Percentiles rank a stretch among this genome's conserved stretches.
phyloP scores from a whole-genome alignment of 805 yeast species.

The Metschnikowia orientalis region DNA sequence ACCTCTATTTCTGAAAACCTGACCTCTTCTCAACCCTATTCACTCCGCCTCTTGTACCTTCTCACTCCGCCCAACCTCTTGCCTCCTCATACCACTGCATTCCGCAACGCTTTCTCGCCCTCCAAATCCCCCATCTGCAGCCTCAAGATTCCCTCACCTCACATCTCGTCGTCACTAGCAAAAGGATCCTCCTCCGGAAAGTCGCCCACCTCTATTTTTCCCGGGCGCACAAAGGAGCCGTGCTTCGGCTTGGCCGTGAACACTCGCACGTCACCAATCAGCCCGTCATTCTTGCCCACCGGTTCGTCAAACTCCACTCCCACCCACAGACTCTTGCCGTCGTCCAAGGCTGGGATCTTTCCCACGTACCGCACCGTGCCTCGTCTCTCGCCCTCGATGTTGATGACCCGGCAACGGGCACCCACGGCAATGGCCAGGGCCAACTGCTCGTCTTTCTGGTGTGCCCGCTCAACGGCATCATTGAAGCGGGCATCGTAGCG shows the following conservation, averaged over 20 bases:
- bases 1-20: no score
- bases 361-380: slow-evolving; percentile 78
- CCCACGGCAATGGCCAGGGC: slow-evolving; percentile 40
- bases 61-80: no score
- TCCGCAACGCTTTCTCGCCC: no score
- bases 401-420: slow-evolving; percentile 49
- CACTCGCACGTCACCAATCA: slow-evolving; percentile 53
- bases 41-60: no score
- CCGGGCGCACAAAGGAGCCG: slow-evolving; percentile 78
- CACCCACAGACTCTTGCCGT: slow-evolving; percentile 56
- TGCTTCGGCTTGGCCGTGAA: slow-evolving; percentile 56
- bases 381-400: slow-evolving; percentile 48
- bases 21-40: no score
- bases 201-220: slow-evolving; percentile 64
- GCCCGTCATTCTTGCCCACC: slow-evolving; percentile 81
- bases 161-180: slow-evolving; percentile 36
- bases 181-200: slow-evolving; percentile 48
- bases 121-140: no score
- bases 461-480: slow-evolving; percentile 20
- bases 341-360: slow-evolving; percentile 53
- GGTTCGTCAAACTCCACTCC: slow-evolving; percentile 87
- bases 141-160: neutral
- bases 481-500: slow-evolving; percentile 50
- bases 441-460: slow-evolving; percentile 2
- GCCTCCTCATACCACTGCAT: no score